Percentiles rank a stretch among this genome's conserved stretches.
Conservation (phyloP, 257 asterid genomes). For the Solanum corneliomulleri region DNA sequence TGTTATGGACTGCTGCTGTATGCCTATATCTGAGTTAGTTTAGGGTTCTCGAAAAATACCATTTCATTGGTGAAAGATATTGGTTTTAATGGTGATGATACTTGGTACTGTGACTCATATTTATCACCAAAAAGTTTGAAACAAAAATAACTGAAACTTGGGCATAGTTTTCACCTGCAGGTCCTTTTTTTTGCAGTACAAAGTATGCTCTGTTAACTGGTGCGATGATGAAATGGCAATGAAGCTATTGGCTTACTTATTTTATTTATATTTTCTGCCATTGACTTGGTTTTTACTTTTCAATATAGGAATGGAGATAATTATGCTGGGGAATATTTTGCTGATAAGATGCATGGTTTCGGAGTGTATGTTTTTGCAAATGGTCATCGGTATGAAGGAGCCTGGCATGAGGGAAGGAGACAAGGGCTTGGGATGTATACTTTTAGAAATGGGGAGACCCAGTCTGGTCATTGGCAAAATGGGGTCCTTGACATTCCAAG, state of each 20-base stretch:
- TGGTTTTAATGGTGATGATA: background rate
- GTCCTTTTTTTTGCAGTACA: background rate
- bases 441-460: slow-evolving; percentile 52
- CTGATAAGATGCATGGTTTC: slow-evolving; percentile 70
- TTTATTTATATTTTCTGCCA: background rate
- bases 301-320: slow-evolving; percentile 56
- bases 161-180: background rate
- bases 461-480: slow-evolving; percentile 69
- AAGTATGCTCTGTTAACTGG: background rate
- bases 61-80: background rate
- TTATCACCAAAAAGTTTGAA: background rate
- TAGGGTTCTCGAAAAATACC: background rate
- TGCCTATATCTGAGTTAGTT: background rate
- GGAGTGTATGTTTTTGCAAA: slow-evolving; percentile 64
- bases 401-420: slow-evolving; percentile 84
- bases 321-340: slow-evolving; percentile 71
- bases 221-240: background rate
- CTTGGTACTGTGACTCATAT: background rate
- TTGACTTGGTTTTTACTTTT: background rate
- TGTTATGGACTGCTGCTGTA: background rate
- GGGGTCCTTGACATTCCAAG: slow-evolving; percentile 36
- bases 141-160: background rate
- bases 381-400: slow-evolving; percentile 72
- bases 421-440: slow-evolving; percentile 72
- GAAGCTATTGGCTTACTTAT: background rate